Conservation (phyloP, 2,329 filamentous ascomycete species). For the Colletotrichum somersetense region DNA sequence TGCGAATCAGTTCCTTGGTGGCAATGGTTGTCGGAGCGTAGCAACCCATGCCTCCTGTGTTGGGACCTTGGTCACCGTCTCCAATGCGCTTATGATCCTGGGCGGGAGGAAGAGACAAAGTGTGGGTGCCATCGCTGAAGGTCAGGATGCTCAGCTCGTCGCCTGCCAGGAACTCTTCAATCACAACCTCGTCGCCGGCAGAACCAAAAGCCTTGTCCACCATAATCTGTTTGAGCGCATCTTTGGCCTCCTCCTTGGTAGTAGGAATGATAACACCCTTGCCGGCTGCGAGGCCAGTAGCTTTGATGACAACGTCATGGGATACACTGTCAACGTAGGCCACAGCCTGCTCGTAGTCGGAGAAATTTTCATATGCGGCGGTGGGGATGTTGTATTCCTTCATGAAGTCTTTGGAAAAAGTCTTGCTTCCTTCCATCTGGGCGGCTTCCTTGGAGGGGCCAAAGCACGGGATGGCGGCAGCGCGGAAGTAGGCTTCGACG, state of each 20-base stretch:
- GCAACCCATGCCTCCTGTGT: conserved; percentile 83
- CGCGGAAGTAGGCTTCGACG: conserved; percentile 77
- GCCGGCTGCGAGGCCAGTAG: conserved; percentile 79
- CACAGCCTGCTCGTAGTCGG: conserved; percentile 68
- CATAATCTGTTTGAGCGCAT: conserved; percentile 77
- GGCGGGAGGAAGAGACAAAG: conserved; percentile 74
- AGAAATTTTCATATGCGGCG: conserved; percentile 78
- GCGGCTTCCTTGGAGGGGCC: conserved; percentile 78
- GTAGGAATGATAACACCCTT: conserved; percentile 67
- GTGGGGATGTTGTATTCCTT: conserved; percentile 78
- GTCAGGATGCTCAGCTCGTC: conserved; percentile 77
- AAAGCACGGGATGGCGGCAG: conserved; percentile 72
- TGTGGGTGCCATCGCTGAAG: conserved; percentile 75
- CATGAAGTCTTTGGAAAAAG: conserved; percentile 87
- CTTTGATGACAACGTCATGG: conserved; percentile 79
- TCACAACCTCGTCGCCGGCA: conserved; percentile 77
- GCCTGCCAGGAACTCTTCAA: conserved; percentile 78
- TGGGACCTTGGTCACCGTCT: conserved; percentile 77
- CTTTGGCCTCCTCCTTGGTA: conserved; percentile 69
- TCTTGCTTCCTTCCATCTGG: conserved; percentile 82
- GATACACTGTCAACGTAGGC: conserved; percentile 71
- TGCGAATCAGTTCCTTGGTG: conserved; percentile 63
- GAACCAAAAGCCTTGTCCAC: conserved; percentile 73
- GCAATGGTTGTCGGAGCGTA: conserved; percentile 75
- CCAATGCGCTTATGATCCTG: conserved; percentile 81